Percentiles rank a stretch among this genome's conserved stretches.
Evolutionary conservation across 441 rosid species (phyloP).

Genomic region (Populus trichocarpa): DNA sequence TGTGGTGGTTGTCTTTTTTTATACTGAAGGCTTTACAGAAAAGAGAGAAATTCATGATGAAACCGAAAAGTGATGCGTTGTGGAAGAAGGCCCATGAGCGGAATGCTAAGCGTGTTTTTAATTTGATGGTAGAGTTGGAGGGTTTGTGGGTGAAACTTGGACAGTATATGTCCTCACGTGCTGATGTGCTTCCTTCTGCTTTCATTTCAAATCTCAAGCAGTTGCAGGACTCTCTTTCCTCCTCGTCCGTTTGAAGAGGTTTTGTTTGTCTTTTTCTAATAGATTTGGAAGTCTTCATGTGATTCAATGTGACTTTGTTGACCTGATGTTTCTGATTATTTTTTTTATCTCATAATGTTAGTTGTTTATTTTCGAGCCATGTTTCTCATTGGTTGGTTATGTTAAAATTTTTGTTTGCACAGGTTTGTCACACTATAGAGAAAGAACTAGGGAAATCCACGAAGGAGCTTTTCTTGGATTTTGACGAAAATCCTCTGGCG

Average conservation of each 20-base stretch:
- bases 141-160: slow-evolving; percentile 97
- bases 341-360: too few species aligned
- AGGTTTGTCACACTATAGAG: slow-evolving; percentile 71
- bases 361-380: neutral
- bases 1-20: neutral
- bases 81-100: slow-evolving; percentile 91
- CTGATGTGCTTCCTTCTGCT: slow-evolving; percentile 90
- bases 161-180: slow-evolving; percentile 93
- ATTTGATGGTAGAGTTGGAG: slow-evolving; percentile 70
- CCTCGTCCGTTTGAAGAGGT: slow-evolving; percentile 96
- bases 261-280: slow-evolving; percentile 6
- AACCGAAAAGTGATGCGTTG: slow-evolving; percentile 47
- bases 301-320: neutral
- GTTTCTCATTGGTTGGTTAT: slow-evolving; percentile 9
- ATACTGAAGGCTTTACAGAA: slow-evolving; percentile 58
- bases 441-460: too few species aligned
- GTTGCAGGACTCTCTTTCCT: slow-evolving; percentile 96
- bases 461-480: slow-evolving; percentile 54
- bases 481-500: slow-evolving; percentile 71
- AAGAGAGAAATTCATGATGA: slow-evolving; percentile 69
- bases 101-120: slow-evolving; percentile 78
- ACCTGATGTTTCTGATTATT: neutral
- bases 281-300: too few species aligned
- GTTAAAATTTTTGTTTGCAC: too few species aligned
- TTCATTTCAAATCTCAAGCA: slow-evolving; percentile 76